A percentile compares a stretch with the other conserved stretches of the same genome.
phyloP scores from a whole-genome alignment of 2,329 filamentous ascomycete species.

The Trichoderma cornu-damae region DNA sequence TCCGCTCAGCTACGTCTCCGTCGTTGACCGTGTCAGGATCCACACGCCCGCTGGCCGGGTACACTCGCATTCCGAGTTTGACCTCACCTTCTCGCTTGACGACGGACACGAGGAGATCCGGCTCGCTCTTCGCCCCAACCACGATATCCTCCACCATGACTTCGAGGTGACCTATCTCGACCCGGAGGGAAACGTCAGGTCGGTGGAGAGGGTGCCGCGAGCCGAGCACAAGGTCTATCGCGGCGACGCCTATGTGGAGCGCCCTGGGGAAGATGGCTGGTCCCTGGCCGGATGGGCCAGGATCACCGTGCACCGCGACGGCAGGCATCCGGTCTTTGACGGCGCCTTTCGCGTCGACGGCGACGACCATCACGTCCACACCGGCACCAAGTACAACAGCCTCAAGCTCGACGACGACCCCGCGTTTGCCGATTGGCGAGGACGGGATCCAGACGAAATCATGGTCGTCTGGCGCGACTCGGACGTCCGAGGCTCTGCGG shows the following conservation, averaged over 20 bases:
- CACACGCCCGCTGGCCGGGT: conserved; percentile 74
- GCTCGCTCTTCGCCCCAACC: conserved; percentile 79
- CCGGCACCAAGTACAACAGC: conserved; percentile 65
- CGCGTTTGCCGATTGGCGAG: conserved; percentile 44
- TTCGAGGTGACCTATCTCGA: conserved; percentile 69
- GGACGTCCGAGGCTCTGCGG: conserved; percentile 54
- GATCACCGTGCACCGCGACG: conserved; percentile 72
- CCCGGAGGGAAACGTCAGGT: conserved; percentile 62
- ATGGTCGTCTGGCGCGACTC: conserved; percentile 94
- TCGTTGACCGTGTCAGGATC: conserved; percentile 69
- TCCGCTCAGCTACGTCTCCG: conserved; percentile 68
- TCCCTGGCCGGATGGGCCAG: conserved; percentile 81
- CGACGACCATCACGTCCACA: conserved; percentile 82
- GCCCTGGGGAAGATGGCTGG: conserved; percentile 60
- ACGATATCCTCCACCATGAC: conserved; percentile 76
- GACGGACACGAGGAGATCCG: conserved; percentile 64
- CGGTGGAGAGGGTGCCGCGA: conserved; percentile 65
- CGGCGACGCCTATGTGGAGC: conserved; percentile 68
- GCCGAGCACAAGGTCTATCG: conserved; percentile 77
- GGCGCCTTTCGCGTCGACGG: conserved; percentile 78
- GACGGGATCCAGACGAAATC: conserved; percentile 56
- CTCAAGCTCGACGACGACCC: conserved; percentile 71
- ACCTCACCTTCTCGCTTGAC: conserved; percentile 74
- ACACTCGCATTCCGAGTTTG: conserved; percentile 76
- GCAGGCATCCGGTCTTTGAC: conserved; percentile 74